Percentiles rank a stretch among this genome's conserved stretches.
These are phyloP conservation scores for Rutstroemia sp. DNA, from an alignment of 2,329 filamentous ascomycete genomes.

Conservation along the genomic window DNA sequence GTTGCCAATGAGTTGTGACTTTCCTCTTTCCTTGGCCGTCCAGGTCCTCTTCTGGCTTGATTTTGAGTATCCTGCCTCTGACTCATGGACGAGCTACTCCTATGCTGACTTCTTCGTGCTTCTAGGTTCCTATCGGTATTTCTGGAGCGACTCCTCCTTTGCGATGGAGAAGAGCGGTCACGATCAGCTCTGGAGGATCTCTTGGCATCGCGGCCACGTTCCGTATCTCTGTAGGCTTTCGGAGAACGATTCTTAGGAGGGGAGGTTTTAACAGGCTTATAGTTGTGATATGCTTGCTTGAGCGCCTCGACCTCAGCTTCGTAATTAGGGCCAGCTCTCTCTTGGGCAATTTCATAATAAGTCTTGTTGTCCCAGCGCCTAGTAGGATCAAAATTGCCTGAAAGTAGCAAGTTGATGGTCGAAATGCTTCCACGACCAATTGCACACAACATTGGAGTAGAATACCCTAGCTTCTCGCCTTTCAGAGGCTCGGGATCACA, in stretches of 20 bases:
- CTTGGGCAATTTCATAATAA: constrained; percentile 73
- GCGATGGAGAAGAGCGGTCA: constrained; percentile 18
- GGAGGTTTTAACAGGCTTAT: constrained; percentile 41
- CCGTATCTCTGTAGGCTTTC: constrained; percentile 32
- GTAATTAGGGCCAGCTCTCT: constrained; percentile 75
- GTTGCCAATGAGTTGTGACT: constrained; percentile 9
- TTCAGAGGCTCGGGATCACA: constrained; percentile 62
- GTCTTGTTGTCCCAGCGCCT: constrained; percentile 66
- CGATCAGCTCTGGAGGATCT: constrained; percentile 17
- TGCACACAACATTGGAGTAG: constrained; percentile 88
- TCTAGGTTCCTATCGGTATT: constrained; percentile 21
- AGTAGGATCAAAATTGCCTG: constrained; percentile 79
- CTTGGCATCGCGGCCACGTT: constrained; percentile 22
- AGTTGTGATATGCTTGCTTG: constrained; percentile 65
- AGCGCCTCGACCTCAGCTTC: constrained; percentile 78
- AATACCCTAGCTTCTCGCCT: constrained; percentile 55
- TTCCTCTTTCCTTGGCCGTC: constrained; percentile 47
- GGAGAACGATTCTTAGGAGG: constrained; percentile 44
- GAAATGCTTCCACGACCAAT: constrained; percentile 85
- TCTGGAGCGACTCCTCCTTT: constrained; percentile 22
- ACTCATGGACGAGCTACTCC: constrained; percentile 14
- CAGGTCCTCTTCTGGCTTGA: constrained; percentile 36
- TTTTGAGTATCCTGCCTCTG: constrained; percentile 17
- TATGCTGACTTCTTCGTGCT: constrained; percentile 12
- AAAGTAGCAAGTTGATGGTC: constrained; percentile 72